phyloP scores from a whole-genome alignment of 2,329 filamentous ascomycete genomes.

The Pseudogymnoascus sp. region DNA sequence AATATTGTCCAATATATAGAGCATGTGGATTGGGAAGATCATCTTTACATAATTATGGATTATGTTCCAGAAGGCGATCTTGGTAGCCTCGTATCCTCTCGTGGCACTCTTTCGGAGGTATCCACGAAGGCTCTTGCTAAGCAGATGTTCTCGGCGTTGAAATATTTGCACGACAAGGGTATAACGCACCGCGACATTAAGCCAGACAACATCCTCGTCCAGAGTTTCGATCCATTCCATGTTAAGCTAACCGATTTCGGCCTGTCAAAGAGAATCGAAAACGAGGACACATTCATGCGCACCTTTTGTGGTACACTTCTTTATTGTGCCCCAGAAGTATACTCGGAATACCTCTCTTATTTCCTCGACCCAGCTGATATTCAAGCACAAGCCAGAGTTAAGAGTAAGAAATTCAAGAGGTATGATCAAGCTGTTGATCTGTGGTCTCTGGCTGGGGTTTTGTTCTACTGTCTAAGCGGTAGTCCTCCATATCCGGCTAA shows the following conservation, averaged over 20 bases:
- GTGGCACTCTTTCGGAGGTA: slow-evolving; percentile 55
- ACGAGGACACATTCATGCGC: slow-evolving; percentile 75
- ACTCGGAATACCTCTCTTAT: slow-evolving; percentile 61
- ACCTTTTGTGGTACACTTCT: slow-evolving; percentile 95
- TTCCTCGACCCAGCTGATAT: slow-evolving; percentile 53
- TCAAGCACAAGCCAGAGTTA: slow-evolving; percentile 33
- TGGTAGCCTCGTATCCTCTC: slow-evolving; percentile 57
- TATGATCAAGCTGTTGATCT: slow-evolving; percentile 92
- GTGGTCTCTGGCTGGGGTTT: slow-evolving; percentile 89
- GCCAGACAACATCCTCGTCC: slow-evolving; percentile 91
- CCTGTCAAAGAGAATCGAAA: slow-evolving; percentile 84
- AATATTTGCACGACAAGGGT: slow-evolving; percentile 75
- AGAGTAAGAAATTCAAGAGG: slow-evolving; percentile 39
- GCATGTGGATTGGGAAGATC: slow-evolving; percentile 69
- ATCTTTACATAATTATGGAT: slow-evolving; percentile 97
- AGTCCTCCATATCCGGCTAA: slow-evolving; percentile 74
- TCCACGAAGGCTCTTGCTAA: slow-evolving; percentile 62
- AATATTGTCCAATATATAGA: slow-evolving; percentile 92
- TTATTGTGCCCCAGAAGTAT: slow-evolving; percentile 95
- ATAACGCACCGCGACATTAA: slow-evolving; percentile 99
- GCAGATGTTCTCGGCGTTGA: slow-evolving; percentile 73
- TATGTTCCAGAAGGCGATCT: slow-evolving; percentile 77
- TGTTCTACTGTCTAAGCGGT: slow-evolving; percentile 78
- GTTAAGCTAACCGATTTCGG: slow-evolving; percentile 97
- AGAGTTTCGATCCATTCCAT: slow-evolving; percentile 59